Evolutionary conservation across 257 asterid genomes (phyloP), one percentile per base, ranked within the genome.

Genomic region (Solanum pimpinellifolium): DNA sequence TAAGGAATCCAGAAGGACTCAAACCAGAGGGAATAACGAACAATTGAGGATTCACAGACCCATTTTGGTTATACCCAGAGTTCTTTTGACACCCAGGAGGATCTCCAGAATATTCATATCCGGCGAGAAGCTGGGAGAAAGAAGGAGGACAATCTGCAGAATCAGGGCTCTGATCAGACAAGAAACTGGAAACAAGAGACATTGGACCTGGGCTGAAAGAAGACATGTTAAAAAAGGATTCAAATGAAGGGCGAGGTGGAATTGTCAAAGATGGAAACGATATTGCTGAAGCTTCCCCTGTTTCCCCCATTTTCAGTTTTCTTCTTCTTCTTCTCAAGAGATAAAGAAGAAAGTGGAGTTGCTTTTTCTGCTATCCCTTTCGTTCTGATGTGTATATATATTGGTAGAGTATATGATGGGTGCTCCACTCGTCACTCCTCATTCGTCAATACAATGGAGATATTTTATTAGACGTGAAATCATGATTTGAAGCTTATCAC

Each of bases 61-160:
- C 87, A 73, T 94, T 95, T 92, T 95, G 90, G 90, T 95, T 94
- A 88, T 92, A 93, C 84, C 93, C 99, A 14, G 75, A 89, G 29
- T 46, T 84, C n/a, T 60, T 91, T 78, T 92, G 94, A 72, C 87
- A 44, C 60, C 37, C 87, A 46, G 21, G 8, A 12, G 39, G 86
- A 66, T 76, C 92, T 15, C 66, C 84, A 9, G 72, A 44, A 21
- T 18, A 16, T 31, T 52, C 69, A 2, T 65, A 85, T 42, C 98
- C 99, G 42, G 98, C 98, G 2, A 96, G 89, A 47, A 96, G 92
- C 91, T 95, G 97, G 29, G 98, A 95, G 93, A 94, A 96, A 39
- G 98, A 92, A 80, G 86, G n/a, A 2, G 85, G 84, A 20, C 39
- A 70, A 92, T 92, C 74, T 89, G 93, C 84, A 44, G 62, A 44